These are phyloP conservation scores for Fragilaria radians DNA, from an alignment of 108 stramenopile genomes.

Conservation along the genomic window DNA sequence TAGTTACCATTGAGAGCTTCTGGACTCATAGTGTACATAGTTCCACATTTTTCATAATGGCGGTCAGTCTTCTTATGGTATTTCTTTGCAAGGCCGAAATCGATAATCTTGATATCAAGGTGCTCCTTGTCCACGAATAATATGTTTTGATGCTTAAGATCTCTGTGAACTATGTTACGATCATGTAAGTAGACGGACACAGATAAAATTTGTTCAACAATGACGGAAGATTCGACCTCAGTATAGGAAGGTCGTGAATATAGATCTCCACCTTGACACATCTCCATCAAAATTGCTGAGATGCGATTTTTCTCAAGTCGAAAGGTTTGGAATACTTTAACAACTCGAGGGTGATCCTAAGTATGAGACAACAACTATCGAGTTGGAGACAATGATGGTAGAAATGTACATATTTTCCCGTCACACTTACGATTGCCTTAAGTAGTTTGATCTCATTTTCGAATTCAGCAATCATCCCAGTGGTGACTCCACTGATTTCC, in stretches of 20 bases:
- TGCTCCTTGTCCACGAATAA: too few relatives aligned
- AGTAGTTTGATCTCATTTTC: too few relatives aligned
- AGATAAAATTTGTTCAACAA: conserved; percentile 50
- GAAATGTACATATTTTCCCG: too few relatives aligned
- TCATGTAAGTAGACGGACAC: conserved; percentile 78
- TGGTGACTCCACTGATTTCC: too few relatives aligned
- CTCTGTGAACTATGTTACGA: too few relatives aligned
- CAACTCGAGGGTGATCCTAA: conserved; percentile 92
- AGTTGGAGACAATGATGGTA: too few relatives aligned
- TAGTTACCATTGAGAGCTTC: conserved; percentile 73
- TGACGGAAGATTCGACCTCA: conserved; percentile 40
- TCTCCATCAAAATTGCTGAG: conserved; percentile 65
- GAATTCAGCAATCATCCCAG: too few relatives aligned
- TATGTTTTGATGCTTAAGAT: too few relatives aligned
- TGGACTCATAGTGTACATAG: conserved; percentile 75
- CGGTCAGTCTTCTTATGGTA: conserved; percentile 12
- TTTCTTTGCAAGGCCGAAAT: conserved; percentile 62
- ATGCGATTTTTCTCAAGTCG: too few relatives aligned
- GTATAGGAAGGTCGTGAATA: conserved; percentile 54
- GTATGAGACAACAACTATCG: too few relatives aligned
- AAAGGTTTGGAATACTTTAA: conserved; percentile 72
- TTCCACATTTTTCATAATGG: conserved; percentile 56
- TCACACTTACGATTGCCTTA: too few relatives aligned
- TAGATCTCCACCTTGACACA: conserved; percentile 72
- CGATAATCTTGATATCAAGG: too few relatives aligned